phyloP scores from a whole-genome alignment of 2,329 filamentous ascomycete species.

The Apiospora hydei region DNA sequence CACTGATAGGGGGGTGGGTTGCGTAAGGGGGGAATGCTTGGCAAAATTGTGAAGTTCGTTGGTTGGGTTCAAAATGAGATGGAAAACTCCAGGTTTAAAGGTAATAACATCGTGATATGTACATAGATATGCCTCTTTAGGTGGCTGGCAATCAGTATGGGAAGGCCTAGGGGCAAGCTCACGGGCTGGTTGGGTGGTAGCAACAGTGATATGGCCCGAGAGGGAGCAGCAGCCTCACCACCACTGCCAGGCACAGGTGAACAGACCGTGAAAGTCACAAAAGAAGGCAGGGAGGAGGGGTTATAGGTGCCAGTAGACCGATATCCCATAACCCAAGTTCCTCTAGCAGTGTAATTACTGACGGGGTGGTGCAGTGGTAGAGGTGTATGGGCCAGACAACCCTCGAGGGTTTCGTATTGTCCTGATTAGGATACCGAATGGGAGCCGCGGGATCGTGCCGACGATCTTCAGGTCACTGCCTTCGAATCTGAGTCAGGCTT shows the following conservation, averaged over 20 bases:
- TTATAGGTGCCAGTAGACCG: background rate
- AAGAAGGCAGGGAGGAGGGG: background rate
- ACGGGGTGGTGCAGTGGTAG: slow-evolving; percentile 12
- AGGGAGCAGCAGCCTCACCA: background rate
- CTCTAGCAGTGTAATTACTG: background rate
- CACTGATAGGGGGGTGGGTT: background rate
- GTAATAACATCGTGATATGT: background rate
- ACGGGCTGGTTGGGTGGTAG: background rate
- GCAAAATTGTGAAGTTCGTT: background rate
- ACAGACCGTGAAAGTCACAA: background rate
- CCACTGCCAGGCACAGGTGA: background rate
- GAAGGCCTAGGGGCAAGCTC: background rate
- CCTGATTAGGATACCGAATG: background rate
- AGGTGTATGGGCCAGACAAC: slow-evolving; percentile 12
- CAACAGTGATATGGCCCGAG: background rate
- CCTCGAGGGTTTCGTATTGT: background rate
- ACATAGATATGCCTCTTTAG: background rate
- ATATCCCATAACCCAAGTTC: slow-evolving; percentile 14
- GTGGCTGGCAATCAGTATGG: background rate
- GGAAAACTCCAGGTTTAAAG: background rate
- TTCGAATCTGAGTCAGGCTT: background rate
- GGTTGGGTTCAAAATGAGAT: background rate
- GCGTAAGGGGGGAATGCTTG: background rate
- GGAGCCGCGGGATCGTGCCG: slow-evolving; percentile 6
- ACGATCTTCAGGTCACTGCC: background rate